Conservation (phyloP, 73 alveolate species). For the Paramecium primaurelia region DNA sequence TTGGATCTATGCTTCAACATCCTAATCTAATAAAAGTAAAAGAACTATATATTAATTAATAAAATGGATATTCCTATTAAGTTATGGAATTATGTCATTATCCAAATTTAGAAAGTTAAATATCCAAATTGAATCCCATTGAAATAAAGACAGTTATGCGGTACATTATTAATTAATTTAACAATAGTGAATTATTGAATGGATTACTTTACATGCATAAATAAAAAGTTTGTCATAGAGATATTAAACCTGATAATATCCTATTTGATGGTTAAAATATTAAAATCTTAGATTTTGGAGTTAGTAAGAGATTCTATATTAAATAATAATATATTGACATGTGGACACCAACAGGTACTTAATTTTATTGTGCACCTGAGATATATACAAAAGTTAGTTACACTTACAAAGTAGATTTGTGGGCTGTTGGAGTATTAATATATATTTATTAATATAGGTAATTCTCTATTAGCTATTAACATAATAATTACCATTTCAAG, state of each 20-base stretch:
- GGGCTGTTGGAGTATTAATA: constrained; percentile 43
- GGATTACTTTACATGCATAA: constrained; percentile 14
- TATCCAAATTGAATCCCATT: background rate
- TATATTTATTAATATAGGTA: background rate
- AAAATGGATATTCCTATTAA: constrained; percentile 38
- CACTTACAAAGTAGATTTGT: constrained; percentile 42
- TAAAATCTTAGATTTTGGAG: constrained; percentile 31
- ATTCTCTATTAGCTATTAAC: constrained; percentile 43
- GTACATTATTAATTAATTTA: background rate
- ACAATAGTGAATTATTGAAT: background rate
- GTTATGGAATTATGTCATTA: constrained; percentile 25
- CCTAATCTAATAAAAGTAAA: background rate
- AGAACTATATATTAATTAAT: constrained; percentile 23
- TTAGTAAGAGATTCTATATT: background rate
- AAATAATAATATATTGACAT: background rate
- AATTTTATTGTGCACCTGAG: constrained; percentile 58
- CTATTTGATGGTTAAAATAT: background rate
- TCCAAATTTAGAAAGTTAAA: background rate
- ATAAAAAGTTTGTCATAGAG: constrained; percentile 30
- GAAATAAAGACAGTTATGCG: background rate
- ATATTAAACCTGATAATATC: constrained; percentile 40
- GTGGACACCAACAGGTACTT: constrained; percentile 57
- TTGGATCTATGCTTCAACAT: background rate
- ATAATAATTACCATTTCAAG: constrained; percentile 63
- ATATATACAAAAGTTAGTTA: constrained; percentile 5